Evolutionary conservation across 225 moss, liverwort and hornwort species (phyloP).

Genomic region (Asterella californica): DNA sequence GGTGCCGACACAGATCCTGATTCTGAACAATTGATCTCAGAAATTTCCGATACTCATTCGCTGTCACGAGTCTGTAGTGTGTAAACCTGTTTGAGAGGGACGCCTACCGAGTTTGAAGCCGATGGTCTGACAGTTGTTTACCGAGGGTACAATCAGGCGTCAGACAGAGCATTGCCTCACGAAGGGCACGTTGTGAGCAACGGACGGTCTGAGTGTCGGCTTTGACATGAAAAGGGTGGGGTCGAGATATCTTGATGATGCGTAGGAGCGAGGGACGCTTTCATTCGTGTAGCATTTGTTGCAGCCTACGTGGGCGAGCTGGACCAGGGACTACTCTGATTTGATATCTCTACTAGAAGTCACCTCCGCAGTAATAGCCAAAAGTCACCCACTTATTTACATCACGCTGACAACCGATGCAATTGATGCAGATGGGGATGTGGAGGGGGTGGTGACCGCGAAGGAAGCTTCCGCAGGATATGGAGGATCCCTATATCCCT

Average conservation of each 20-base stretch:
- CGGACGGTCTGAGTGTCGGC: neutral
- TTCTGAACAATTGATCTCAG: neutral
- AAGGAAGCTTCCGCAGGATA: constrained; percentile 48
- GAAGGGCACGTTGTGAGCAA: neutral
- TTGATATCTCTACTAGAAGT: neutral
- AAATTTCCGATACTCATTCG: neutral
- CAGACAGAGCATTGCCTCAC: neutral
- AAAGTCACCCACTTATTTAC: neutral
- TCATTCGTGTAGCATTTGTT: neutral
- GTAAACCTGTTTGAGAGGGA: neutral
- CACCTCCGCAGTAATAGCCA: neutral
- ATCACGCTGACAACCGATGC: constrained; percentile 1
- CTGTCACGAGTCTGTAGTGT: neutral
- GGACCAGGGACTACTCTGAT: neutral
- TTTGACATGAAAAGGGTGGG: neutral
- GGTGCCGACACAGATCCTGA: neutral
- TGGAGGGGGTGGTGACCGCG: constrained; percentile 50
- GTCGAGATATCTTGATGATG: neutral
- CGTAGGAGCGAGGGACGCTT: neutral
- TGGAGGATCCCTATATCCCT: constrained; percentile 49
- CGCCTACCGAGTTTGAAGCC: neutral
- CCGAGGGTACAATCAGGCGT: neutral
- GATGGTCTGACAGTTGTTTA: neutral
- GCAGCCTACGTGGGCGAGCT: neutral
- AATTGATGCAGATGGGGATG: constrained; percentile 52